Conservation (phyloP, 495 filamentous ascomycete genomes). For the Trichoderma orchidacearum region DNA sequence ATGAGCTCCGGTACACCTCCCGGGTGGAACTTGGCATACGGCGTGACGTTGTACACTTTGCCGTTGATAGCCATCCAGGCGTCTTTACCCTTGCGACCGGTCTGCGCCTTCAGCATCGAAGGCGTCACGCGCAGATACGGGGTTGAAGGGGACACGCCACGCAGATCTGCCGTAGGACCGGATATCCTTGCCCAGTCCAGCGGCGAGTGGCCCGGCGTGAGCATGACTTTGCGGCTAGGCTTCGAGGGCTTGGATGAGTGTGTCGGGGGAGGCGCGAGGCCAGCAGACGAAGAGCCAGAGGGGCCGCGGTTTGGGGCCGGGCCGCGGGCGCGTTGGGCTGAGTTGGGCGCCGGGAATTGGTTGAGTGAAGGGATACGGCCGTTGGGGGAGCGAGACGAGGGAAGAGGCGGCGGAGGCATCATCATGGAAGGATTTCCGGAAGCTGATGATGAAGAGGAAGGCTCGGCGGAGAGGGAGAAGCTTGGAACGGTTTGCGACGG, state of each 20-base stretch:
- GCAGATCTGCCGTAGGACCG: constrained; percentile 52
- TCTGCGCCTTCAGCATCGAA: constrained; percentile 56
- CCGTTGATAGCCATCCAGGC: constrained; percentile 83
- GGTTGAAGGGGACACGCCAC: constrained; percentile 30
- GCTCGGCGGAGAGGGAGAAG: constrained; percentile 22
- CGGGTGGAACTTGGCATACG: constrained; percentile 83
- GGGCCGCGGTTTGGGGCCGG: constrained; percentile 20
- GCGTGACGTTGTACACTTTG: constrained; percentile 84
- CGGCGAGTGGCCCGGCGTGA: constrained; percentile 79
- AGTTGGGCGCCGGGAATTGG: constrained; percentile 11
- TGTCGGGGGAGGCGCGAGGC: constrained; percentile 31
- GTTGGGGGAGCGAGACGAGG: constrained; percentile 7
- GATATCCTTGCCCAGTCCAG: constrained; percentile 87
- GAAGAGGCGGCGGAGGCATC: constrained; percentile 3
- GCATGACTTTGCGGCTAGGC: constrained; percentile 45
- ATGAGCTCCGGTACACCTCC: constrained; percentile 81
- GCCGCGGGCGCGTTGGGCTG: constrained; percentile 10
- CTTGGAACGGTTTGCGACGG: constrained; percentile 15
- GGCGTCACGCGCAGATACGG: constrained; percentile 56
- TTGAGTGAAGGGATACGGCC: constrained; percentile 4
- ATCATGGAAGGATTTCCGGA: constrained; percentile 8
- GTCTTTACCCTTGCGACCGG: constrained; percentile 66
- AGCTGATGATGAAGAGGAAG: constrained; percentile 23
- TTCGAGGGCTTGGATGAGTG: constrained; percentile 31
- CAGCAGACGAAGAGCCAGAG: constrained; percentile 8